Evolutionary conservation across 2,329 filamentous ascomycete genomes (phyloP), one percentile per base, ranked within the genome.

Genomic region (Neofusicoccum ribis): DNA sequence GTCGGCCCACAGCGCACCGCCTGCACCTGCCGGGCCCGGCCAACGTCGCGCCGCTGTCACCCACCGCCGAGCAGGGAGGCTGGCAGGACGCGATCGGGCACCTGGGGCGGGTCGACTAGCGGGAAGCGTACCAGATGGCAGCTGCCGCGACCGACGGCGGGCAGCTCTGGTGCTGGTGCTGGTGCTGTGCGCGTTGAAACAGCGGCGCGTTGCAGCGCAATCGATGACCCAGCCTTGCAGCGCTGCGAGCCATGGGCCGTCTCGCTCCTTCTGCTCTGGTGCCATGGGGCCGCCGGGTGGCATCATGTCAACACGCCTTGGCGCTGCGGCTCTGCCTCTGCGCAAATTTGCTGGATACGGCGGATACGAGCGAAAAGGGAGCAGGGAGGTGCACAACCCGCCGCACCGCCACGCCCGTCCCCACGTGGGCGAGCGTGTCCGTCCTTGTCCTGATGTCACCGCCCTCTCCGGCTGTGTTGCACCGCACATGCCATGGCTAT

Each of bases 281-380:
- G 5, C 6, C 27, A 31, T 31, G 27, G 5, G 27, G 27, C 27
- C 5, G 46, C 20, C 46, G 27, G 12, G 11, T 17, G 11, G 49
- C 49, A 12, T 23, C 27, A 17, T 27, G 49, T n/a, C 49, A 51
- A 34, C 27, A 14, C 49, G 27, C 27, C 27, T 31, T 31, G 27
- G 27, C n/a, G 17, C 51, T 39, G 36, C 51, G 51, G 54, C 54
- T 54, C 54, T 44, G 51, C 31, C 36, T 49, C 46, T 49, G 46
- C 46, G 49, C 15, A 52, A 60, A 60, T 60, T 60, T 60, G 56
- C 39, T 47, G 56, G 56, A 60, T 60, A 60, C 54, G 54, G 41
- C 15, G 23, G 17, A n/a, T 20, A 46, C 43, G 27, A 17, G 14
- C 51, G 15, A 31, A 31, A 31, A 31, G 27, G 27, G 27, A 31